Percentiles rank a stretch among this genome's conserved stretches.
phyloP scores from a whole-genome alignment of 2,329 filamentous ascomycete genomes.

The Pyricularia sp. region DNA sequence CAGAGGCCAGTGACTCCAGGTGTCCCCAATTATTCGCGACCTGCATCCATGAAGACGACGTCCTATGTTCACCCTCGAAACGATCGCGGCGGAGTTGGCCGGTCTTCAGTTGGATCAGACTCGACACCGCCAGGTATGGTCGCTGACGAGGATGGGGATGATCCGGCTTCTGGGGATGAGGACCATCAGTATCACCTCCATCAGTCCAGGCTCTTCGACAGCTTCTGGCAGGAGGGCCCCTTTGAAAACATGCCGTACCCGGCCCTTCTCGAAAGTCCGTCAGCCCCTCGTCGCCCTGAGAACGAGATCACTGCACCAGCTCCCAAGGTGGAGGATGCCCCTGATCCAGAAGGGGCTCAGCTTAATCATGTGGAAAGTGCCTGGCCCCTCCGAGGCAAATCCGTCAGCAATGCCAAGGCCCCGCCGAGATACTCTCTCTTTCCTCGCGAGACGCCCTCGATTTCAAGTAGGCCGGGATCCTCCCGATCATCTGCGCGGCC shows the following conservation, averaged over 20 bases:
- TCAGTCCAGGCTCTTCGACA: constrained; percentile 4
- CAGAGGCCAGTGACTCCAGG: background rate
- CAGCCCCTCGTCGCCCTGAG: background rate
- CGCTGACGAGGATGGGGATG: constrained; percentile 1
- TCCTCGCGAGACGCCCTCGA: background rate
- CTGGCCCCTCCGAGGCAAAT: constrained; percentile 1
- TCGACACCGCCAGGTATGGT: constrained; percentile 3
- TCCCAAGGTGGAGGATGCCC: background rate
- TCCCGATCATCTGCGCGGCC: background rate
- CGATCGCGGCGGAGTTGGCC: background rate
- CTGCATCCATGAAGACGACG: background rate
- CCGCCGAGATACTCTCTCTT: constrained; percentile 3
- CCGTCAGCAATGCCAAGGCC: background rate
- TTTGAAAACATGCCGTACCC: constrained; percentile 3
- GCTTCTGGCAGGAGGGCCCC: constrained; percentile 3
- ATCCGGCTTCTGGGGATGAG: background rate
- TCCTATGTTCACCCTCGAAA: background rate
- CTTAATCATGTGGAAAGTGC: background rate
- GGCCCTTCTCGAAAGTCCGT: constrained; percentile 3
- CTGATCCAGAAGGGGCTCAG: background rate
- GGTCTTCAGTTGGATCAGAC: constrained; percentile 4
- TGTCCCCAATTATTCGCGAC: constrained; percentile 4
- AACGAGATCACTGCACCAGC: background rate
- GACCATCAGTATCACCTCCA: constrained; percentile 5
- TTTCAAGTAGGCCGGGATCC: background rate